These are phyloP conservation scores for Tieghemostelium lacteum DNA, from an alignment of 78 protist genomes.

Conservation along the genomic window DNA sequence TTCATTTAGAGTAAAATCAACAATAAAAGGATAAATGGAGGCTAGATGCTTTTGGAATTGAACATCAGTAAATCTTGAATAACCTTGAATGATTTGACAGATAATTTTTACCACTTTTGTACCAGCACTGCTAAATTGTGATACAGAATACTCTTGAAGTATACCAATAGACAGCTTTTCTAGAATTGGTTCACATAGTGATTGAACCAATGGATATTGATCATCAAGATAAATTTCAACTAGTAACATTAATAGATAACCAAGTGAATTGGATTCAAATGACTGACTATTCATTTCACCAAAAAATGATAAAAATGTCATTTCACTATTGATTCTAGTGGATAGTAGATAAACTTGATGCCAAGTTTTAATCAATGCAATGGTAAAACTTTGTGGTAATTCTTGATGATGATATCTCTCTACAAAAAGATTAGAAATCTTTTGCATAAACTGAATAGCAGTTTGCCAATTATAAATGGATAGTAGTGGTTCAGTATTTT, in stretches of 20 bases:
- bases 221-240: slow-evolving; percentile 38
- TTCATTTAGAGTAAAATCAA: slow-evolving; percentile 39
- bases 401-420: slow-evolving; percentile 19
- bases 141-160: not conserved
- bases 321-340: not conserved
- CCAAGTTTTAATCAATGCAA: slow-evolving; percentile 18
- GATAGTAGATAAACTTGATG: slow-evolving; percentile 4
- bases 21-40: not conserved
- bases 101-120: slow-evolving; percentile 27
- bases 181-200: not conserved
- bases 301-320: slow-evolving; percentile 4
- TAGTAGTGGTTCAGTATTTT: slow-evolving; percentile 10
- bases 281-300: slow-evolving; percentile 15
- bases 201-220: not conserved
- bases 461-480: slow-evolving; percentile 32
- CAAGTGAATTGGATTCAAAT: slow-evolving; percentile 27
- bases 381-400: slow-evolving; percentile 12
- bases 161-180: slow-evolving; percentile 5
- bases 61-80: not conserved
- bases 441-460: not conserved
- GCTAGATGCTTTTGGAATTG: slow-evolving; percentile 55
- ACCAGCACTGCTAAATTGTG: not conserved
- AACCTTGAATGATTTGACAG: slow-evolving; percentile 45
- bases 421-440: slow-evolving; percentile 5
- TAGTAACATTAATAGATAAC: slow-evolving; percentile 7